A percentile compares a stretch with the other conserved stretches of the same genome.
These are phyloP conservation scores for Ilyonectria robusta DNA, from an alignment of 2,329 filamentous ascomycete genomes.

Conservation along the genomic window DNA sequence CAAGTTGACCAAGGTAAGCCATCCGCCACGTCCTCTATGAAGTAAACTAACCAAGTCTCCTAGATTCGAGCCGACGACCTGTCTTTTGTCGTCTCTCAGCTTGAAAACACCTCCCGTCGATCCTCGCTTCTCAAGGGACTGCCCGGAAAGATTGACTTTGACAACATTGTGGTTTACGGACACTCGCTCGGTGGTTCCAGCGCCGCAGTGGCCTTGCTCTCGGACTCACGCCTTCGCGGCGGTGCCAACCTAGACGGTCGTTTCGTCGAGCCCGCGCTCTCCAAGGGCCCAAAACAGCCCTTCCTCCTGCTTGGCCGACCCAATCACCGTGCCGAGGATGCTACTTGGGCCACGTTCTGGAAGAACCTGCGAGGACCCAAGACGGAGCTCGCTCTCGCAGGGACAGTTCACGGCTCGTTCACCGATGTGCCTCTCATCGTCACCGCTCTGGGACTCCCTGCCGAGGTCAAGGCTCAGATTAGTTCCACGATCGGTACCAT, in stretches of 20 bases:
- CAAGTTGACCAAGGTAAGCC: constrained; percentile 38
- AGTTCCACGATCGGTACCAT: constrained; percentile 29
- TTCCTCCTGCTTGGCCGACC: constrained; percentile 52
- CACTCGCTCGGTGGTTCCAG: constrained; percentile 58
- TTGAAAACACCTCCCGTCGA: constrained; percentile 41
- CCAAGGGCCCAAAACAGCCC: constrained; percentile 46
- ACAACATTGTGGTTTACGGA: constrained; percentile 53
- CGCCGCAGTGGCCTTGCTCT: constrained; percentile 50
- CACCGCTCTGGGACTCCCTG: constrained; percentile 40
- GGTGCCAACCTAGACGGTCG: constrained; percentile 60
- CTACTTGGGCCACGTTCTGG: constrained; percentile 52
- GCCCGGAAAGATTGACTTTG: constrained; percentile 44
- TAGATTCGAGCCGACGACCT: constrained; percentile 55
- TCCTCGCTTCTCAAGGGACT: constrained; percentile 38
- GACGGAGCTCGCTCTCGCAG: constrained; percentile 43
- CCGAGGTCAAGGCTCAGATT: background rate
- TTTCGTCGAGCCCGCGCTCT: constrained; percentile 49
- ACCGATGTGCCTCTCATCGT: constrained; percentile 51
- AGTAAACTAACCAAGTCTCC: background rate
- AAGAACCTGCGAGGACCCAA: constrained; percentile 44
- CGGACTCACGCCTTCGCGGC: constrained; percentile 52
- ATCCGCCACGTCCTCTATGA: rapidly evolving
- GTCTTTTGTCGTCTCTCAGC: constrained; percentile 54
- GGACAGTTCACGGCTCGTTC: constrained; percentile 51
- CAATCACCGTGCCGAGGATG: constrained; percentile 48